Percentiles rank a stretch among this genome's conserved stretches.
Evolutionary conservation across 2,329 filamentous ascomycete species (phyloP).

Genomic region (Purpureocillium takamizusanense): DNA sequence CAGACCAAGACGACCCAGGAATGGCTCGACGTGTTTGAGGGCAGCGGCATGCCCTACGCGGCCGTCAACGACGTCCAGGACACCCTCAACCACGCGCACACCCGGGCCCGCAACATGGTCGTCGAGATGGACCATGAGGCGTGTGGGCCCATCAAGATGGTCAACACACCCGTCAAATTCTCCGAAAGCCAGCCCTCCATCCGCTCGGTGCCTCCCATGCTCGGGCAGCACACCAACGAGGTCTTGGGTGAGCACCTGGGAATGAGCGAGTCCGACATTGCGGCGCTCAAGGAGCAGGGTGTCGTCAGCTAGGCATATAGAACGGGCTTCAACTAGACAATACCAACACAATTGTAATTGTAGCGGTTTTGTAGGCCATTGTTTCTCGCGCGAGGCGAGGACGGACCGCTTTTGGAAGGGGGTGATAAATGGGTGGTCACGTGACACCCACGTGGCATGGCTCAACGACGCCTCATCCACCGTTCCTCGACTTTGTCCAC

Average conservation of each 20-base stretch:
- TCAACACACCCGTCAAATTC: conserved; percentile 93
- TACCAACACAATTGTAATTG: background rate
- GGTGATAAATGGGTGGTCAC: background rate
- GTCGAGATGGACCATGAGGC: conserved; percentile 72
- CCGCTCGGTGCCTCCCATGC: conserved; percentile 67
- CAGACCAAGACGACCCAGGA: conserved; percentile 71
- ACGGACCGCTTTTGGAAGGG: too few species aligned
- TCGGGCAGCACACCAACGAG: conserved; percentile 83
- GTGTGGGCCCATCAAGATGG: conserved; percentile 80
- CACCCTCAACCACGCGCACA: conserved; percentile 78
- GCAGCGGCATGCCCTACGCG: conserved; percentile 85
- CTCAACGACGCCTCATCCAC: background rate
- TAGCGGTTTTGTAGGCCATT: background rate
- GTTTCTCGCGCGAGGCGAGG: too few species aligned
- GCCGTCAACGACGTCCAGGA: conserved; percentile 88
- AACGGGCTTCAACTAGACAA: background rate
- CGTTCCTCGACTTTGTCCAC: background rate
- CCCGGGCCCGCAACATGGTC: conserved; percentile 80
- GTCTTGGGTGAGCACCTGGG: conserved; percentile 58
- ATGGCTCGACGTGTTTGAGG: conserved; percentile 81
- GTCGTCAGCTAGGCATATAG: conserved; percentile 43
- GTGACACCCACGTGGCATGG: background rate
- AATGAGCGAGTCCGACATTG: conserved; percentile 49
- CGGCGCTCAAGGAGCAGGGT: conserved; percentile 53
- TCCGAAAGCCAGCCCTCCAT: conserved; percentile 73